phyloP scores from a whole-genome alignment of 2,329 filamentous ascomycete genomes.

The Dactylella cylindrospora region DNA sequence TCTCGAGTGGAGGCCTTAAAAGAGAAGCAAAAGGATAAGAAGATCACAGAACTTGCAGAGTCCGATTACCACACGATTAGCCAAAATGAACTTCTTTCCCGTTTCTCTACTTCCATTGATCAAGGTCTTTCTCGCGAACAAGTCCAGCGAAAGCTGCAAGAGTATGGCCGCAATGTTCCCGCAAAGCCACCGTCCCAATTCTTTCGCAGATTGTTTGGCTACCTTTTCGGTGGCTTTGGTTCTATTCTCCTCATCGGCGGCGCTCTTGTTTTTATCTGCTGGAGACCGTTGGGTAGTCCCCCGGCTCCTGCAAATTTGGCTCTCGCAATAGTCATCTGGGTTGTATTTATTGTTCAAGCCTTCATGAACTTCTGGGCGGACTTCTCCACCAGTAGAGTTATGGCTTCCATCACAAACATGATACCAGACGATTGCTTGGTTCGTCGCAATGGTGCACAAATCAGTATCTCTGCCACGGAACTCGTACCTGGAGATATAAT shows the following conservation, averaged over 20 bases:
- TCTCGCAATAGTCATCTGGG: constrained; percentile 70
- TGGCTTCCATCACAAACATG: constrained; percentile 78
- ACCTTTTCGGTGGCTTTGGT: constrained; percentile 78
- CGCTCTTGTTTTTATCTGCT: constrained; percentile 73
- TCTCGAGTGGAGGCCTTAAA: constrained; percentile 3
- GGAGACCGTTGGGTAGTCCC: constrained; percentile 73
- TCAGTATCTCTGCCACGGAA: constrained; percentile 59
- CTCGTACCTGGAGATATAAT: constrained; percentile 73
- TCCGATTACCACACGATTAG: constrained; percentile 35
- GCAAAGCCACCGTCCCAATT: constrained; percentile 66
- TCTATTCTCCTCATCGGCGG: constrained; percentile 68
- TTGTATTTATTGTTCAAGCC: constrained; percentile 64
- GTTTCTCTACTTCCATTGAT: constrained; percentile 24
- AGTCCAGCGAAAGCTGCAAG: constrained; percentile 51
- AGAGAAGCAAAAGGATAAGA: constrained; percentile 37
- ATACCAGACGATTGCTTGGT: constrained; percentile 71
- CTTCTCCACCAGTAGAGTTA: constrained; percentile 74
- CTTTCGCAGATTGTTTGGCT: constrained; percentile 63
- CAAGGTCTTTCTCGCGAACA: constrained; percentile 34
- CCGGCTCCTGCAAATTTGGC: constrained; percentile 70
- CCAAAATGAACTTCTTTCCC: constrained; percentile 29
- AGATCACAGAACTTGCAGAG: constrained; percentile 33
- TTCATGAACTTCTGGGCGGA: constrained; percentile 67
- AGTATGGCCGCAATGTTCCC: constrained; percentile 69
- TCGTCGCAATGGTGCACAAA: constrained; percentile 61